These are phyloP conservation scores for Phytophthora rubi DNA, from an alignment of 352 stramenopile genomes.

Conservation along the genomic window DNA sequence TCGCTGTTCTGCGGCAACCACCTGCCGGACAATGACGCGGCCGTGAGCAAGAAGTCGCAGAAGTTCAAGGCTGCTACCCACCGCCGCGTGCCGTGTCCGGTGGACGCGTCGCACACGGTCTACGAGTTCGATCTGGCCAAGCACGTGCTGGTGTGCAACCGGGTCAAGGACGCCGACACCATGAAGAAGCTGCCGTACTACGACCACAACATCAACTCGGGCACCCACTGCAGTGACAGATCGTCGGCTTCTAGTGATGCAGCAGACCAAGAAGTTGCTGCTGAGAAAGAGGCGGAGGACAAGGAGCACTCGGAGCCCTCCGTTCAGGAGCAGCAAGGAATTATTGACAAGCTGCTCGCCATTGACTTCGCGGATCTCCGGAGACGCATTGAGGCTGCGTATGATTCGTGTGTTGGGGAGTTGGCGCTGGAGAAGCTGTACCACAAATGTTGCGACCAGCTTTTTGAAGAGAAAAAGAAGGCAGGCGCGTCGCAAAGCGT, in stretches of 20 bases:
- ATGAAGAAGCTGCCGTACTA: constrained; percentile 77
- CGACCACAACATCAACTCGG: constrained; percentile 82
- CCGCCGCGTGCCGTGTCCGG: constrained; percentile 72
- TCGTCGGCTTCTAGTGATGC: neutral
- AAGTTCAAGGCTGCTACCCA: constrained; percentile 66
- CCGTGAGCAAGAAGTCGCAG: constrained; percentile 62
- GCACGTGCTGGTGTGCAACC: constrained; percentile 84
- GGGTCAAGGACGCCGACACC: constrained; percentile 64
- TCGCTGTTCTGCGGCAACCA: constrained; percentile 83
- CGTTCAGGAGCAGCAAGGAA: constrained; percentile 56
- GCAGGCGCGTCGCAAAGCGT: constrained; percentile 63
- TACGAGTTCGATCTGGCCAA: constrained; percentile 84
- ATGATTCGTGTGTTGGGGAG: constrained; percentile 57
- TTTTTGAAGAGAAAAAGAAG: constrained; percentile 69
- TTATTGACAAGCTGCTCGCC: constrained; percentile 74
- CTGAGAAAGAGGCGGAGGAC: constrained; percentile 2
- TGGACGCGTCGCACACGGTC: constrained; percentile 75
- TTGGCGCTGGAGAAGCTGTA: constrained; percentile 72
- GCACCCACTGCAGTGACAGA: constrained; percentile 39
- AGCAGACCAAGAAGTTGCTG: constrained; percentile 4
- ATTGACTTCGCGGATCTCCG: constrained; percentile 67
- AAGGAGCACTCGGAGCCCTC: constrained; percentile 49
- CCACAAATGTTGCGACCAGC: constrained; percentile 66
- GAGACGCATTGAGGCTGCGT: constrained; percentile 57
- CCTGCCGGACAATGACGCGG: constrained; percentile 45